These are phyloP conservation scores for Heterobasidion annosum DNA, from an alignment of 1,284 basidiomycete genomes.

Conservation along the genomic window DNA sequence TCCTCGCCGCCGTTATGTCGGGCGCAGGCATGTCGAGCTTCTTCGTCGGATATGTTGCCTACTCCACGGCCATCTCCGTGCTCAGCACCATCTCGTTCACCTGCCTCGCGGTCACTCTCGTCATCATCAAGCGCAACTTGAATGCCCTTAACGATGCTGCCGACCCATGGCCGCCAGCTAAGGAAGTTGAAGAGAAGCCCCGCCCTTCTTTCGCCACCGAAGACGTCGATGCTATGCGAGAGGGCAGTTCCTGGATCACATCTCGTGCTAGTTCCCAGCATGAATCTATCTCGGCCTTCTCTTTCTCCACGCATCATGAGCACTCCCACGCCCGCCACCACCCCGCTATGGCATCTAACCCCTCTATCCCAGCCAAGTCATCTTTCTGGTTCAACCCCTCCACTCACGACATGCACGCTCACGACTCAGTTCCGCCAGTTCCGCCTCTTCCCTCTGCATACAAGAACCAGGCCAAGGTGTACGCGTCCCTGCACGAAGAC, in stretches of 20 bases:
- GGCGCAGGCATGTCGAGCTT: slow-evolving; percentile 40
- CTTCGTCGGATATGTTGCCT: slow-evolving; percentile 52
- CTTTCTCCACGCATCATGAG: slow-evolving; percentile 58
- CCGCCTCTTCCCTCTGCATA: slow-evolving; percentile 54
- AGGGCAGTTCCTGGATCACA: slow-evolving; percentile 69
- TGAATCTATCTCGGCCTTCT: slow-evolving; percentile 56
- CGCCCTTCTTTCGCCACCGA: slow-evolving; percentile 56
- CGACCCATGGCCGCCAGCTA: slow-evolving; percentile 48
- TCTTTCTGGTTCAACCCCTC: slow-evolving; percentile 50
- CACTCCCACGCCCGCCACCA: slow-evolving; percentile 17
- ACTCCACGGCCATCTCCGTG: slow-evolving; percentile 41
- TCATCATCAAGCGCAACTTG: slow-evolving; percentile 57
- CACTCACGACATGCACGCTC: slow-evolving; percentile 22
- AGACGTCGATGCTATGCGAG: slow-evolving; percentile 58
- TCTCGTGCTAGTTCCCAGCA: slow-evolving; percentile 49
- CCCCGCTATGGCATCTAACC: slow-evolving; percentile 28
- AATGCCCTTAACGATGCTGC: slow-evolving; percentile 36
- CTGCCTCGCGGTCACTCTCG: slow-evolving; percentile 47
- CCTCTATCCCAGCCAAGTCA: slow-evolving; percentile 46
- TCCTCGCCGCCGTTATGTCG: slow-evolving; percentile 49
- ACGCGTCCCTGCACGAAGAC: slow-evolving; percentile 25
- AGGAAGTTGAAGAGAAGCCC: slow-evolving; percentile 38
- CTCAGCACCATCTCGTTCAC: slow-evolving; percentile 42
- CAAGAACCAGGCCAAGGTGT: slow-evolving; percentile 24
- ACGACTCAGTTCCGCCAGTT: slow-evolving; percentile 42